phyloP scores from a whole-genome alignment of 345 rosid species.

The Hibiscus mutabilis region DNA sequence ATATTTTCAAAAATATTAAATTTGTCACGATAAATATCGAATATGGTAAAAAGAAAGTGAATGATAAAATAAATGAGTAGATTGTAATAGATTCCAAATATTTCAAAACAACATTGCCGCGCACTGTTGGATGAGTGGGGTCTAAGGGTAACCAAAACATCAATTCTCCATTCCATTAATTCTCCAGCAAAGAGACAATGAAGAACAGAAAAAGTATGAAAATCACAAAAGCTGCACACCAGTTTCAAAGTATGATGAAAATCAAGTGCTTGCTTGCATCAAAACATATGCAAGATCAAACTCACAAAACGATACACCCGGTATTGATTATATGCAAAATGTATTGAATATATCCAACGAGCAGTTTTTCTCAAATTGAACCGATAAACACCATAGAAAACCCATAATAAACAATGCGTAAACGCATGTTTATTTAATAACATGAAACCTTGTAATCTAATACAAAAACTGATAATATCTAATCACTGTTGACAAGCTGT shows the following conservation, averaged over 20 bases:
- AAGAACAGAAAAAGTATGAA: background rate
- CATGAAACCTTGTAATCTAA: slow-evolving; percentile 15
- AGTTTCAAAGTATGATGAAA: background rate
- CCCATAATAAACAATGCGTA: slow-evolving; percentile 16
- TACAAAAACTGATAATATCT: slow-evolving; percentile 16
- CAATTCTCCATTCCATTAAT: background rate
- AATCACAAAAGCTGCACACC: background rate
- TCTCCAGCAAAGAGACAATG: no score
- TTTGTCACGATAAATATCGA: no score
- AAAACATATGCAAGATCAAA: background rate
- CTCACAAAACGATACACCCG: background rate
- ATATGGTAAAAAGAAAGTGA: no score
- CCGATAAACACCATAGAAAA: slow-evolving; percentile 13
- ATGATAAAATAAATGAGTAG: no score
- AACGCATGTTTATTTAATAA: slow-evolving; percentile 25
- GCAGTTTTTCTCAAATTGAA: slow-evolving; percentile 15
- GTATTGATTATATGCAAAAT: background rate
- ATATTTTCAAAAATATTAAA: no score
- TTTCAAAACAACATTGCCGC: no score
- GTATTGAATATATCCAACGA: slow-evolving; percentile 15
- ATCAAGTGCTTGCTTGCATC: no score
- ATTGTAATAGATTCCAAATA: no score
- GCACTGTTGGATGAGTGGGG: no score
- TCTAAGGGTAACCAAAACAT: background rate
- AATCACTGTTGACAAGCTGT: slow-evolving; percentile 20